These are phyloP conservation scores for Suhomyces wounanorum DNA, from an alignment of 1,139 yeast species.

Conservation along the genomic window DNA sequence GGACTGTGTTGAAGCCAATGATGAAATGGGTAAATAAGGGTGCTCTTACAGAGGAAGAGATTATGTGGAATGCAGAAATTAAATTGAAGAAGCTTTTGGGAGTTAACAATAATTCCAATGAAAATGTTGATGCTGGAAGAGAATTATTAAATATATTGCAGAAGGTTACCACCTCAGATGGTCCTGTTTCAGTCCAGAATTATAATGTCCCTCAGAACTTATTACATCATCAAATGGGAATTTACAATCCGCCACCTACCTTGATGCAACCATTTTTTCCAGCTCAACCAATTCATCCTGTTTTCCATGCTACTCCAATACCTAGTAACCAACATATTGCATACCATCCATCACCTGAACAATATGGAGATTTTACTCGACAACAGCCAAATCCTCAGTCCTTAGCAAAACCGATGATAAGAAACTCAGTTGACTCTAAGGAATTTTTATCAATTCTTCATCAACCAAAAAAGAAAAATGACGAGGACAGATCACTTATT, in stretches of 20 bases:
- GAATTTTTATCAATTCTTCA: constrained; percentile 56
- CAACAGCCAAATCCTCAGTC: constrained; percentile 47
- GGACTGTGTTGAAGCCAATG: constrained; percentile 63
- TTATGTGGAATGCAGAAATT: constrained; percentile 58
- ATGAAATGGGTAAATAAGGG: constrained; percentile 53
- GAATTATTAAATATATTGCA: constrained; percentile 68
- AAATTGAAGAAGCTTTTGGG: constrained; percentile 68
- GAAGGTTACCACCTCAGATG: constrained; percentile 28
- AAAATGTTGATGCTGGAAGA: constrained; percentile 67
- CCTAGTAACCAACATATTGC: constrained; percentile 24
- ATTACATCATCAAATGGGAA: constrained; percentile 8
- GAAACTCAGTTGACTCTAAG: constrained; percentile 46
- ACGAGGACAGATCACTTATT: constrained; percentile 1
- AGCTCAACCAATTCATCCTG: constrained; percentile 17
- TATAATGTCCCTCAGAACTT: constrained; percentile 12
- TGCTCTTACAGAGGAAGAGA: constrained; percentile 57
- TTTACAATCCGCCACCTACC: constrained; percentile 9
- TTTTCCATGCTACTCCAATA: constrained; percentile 38
- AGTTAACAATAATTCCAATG: constrained; percentile 34
- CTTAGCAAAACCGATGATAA: constrained; percentile 42
- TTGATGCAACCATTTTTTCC: constrained; percentile 23
- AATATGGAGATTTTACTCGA: constrained; percentile 1
- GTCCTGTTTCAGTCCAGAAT: constrained; percentile 6
- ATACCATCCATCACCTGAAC: constrained; percentile 10
- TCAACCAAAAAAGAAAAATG: constrained; percentile 21